Percentiles rank a stretch among this genome's conserved stretches.
Evolutionary conservation across 768 basidiomycete genomes (phyloP).

Genomic region (Hericium erinaceus): DNA sequence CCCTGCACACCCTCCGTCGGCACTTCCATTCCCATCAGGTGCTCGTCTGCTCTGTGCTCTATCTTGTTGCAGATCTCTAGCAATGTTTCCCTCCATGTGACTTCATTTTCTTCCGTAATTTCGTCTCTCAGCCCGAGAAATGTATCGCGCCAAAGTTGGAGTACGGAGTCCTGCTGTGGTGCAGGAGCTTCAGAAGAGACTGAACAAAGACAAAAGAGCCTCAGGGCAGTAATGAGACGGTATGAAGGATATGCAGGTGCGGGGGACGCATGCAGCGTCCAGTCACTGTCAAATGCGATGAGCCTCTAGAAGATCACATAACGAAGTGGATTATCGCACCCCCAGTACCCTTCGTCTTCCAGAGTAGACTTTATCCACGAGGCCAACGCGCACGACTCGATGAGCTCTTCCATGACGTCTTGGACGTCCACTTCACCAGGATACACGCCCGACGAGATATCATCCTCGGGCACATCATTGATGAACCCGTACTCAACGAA

Average conservation of each 20-base stretch:
- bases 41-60: conserved; percentile 42
- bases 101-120: conserved; percentile 22
- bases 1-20: conserved; percentile 4
- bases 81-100: conserved; percentile 18
- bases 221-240: conserved; percentile 62
- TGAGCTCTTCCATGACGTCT: conserved; percentile 38
- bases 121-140: conserved; percentile 20
- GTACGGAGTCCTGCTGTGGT: conserved; percentile 13
- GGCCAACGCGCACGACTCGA: conserved; percentile 33
- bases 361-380: conserved; percentile 45
- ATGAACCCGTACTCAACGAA: conserved; percentile 92
- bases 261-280: conserved; percentile 62
- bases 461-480: conserved; percentile 25
- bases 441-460: conserved; percentile 19
- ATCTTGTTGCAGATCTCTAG: conserved; percentile 34
- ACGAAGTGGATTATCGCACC: conserved; percentile 35
- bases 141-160: conserved; percentile 47
- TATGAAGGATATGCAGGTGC: conserved; percentile 69
- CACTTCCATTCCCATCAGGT: conserved; percentile 25
- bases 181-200: conserved; percentile 20
- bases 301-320: not conserved
- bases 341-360: conserved; percentile 69
- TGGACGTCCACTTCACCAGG: conserved; percentile 59
- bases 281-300: conserved; percentile 44
- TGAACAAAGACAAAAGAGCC: conserved; percentile 43